Evolutionary conservation across 495 filamentous ascomycete genomes (phyloP).

Genomic region (Ramalina peruviana): DNA sequence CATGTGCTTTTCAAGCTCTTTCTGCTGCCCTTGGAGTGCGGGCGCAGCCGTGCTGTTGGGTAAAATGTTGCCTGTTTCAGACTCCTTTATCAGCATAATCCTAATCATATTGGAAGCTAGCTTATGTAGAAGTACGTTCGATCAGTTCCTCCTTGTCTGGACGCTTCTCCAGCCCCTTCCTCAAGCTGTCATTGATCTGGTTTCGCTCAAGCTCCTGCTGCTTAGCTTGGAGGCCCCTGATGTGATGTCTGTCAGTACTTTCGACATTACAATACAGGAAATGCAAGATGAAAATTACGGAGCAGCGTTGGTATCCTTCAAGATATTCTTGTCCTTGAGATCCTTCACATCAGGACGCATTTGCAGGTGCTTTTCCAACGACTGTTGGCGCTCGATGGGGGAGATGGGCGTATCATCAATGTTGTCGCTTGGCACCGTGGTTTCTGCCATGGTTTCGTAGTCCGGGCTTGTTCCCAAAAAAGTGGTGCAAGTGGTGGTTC

Average conservation of each 20-base stretch:
- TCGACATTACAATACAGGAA: too few relatives aligned
- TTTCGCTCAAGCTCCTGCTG: slow-evolving; percentile 52
- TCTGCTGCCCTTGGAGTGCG: slow-evolving; percentile 59
- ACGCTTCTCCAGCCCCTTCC: slow-evolving; percentile 51
- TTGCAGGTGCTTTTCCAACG: slow-evolving; percentile 74
- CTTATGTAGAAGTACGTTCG: slow-evolving; percentile 42
- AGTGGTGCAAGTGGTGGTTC: background rate
- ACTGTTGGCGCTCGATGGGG: slow-evolving; percentile 66
- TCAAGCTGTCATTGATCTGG: slow-evolving; percentile 45
- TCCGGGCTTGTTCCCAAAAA: background rate
- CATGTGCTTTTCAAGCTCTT: slow-evolving; percentile 75
- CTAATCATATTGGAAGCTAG: background rate
- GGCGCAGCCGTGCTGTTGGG: slow-evolving; percentile 63
- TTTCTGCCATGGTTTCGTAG: slow-evolving; percentile 24
- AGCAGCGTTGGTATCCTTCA: slow-evolving; percentile 56
- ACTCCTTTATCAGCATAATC: background rate
- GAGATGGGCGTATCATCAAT: slow-evolving; percentile 52
- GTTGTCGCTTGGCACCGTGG: slow-evolving; percentile 13
- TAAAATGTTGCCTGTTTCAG: slow-evolving; percentile 59
- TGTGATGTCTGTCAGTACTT: background rate
- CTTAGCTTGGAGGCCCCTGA: slow-evolving; percentile 46
- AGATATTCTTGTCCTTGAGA: slow-evolving; percentile 60
- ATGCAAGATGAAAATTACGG: slow-evolving; percentile 32
- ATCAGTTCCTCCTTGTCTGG: slow-evolving; percentile 53
- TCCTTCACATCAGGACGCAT: slow-evolving; percentile 68